Conservation (phyloP, 2,329 filamentous ascomycete species). For the Neonectria magnoliae region DNA sequence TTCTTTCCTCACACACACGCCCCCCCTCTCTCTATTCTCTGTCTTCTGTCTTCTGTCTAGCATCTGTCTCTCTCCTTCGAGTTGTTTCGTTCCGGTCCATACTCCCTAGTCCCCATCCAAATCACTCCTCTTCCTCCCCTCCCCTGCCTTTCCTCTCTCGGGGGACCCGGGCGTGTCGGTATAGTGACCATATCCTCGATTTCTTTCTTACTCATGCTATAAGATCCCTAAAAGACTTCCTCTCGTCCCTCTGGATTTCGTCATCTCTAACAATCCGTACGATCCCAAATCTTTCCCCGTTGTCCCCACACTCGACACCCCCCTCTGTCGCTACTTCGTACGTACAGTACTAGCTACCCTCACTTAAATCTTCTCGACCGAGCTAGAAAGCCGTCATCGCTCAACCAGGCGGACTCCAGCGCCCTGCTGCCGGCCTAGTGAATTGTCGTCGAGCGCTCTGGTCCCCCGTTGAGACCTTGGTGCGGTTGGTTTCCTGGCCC, state of each 20-base stretch:
- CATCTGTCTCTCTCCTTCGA: not conserved
- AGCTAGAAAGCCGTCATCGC: conserved; percentile 38
- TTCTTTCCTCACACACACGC: conserved; percentile 24
- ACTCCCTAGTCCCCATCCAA: conserved; percentile 30
- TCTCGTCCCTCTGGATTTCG: conserved; percentile 36
- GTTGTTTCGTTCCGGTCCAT: not conserved
- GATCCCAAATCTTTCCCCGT: conserved; percentile 34
- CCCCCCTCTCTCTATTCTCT: conserved; percentile 14
- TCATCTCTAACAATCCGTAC: conserved; percentile 31
- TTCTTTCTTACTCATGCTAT: conserved; percentile 35
- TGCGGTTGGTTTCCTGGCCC: conserved; percentile 51
- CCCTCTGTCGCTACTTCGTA: conserved; percentile 15
- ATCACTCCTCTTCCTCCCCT: conserved; percentile 35
- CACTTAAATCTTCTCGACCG: conserved; percentile 35
- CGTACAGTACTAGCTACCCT: conserved; percentile 30
- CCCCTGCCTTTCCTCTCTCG: conserved; percentile 31
- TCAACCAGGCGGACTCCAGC: conserved; percentile 40
- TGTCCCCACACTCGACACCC: conserved; percentile 29
- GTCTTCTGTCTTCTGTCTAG: not conserved
- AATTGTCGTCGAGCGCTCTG: conserved; percentile 32
- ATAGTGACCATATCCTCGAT: conserved; percentile 28
- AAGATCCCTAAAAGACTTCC: conserved; percentile 38
- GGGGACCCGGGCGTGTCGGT: conserved; percentile 37
- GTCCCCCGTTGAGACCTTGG: conserved; percentile 51
- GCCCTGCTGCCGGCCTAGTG: conserved; percentile 36